A percentile compares a stretch with the other conserved stretches of the same genome.
phyloP scores from a whole-genome alignment of 371 early-diverging fungal genomes.

The Actinomucor elegans region DNA sequence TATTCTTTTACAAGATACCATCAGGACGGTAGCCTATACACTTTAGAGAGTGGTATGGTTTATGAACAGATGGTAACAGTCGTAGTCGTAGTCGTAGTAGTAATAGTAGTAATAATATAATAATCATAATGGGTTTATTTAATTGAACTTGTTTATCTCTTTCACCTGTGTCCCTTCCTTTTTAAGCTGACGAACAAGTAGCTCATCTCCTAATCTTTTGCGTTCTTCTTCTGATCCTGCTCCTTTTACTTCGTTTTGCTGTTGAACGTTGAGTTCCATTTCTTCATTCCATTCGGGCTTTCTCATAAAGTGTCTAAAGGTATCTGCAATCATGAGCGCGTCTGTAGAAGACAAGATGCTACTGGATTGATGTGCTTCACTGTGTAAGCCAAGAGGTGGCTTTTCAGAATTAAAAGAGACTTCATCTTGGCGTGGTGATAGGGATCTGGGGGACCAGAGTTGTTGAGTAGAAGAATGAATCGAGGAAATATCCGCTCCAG shows the following conservation, averaged over 20 bases:
- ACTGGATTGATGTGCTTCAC: conserved; percentile 38
- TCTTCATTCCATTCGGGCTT: conserved; percentile 54
- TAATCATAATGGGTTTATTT: too few relatives aligned
- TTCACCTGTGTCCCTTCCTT: conserved; percentile 2
- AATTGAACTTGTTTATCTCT: background rate
- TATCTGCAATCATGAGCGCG: conserved; percentile 53
- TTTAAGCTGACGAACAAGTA: background rate
- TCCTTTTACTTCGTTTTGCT: conserved; percentile 6
- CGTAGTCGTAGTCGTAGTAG: too few relatives aligned
- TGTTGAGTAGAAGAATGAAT: conserved; percentile 27
- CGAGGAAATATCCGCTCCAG: conserved; percentile 11
- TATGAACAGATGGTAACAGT: too few relatives aligned
- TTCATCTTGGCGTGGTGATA: conserved; percentile 16
- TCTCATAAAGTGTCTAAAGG: conserved; percentile 51
- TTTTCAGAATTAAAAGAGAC: conserved; percentile 3
- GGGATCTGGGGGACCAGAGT: conserved; percentile 11
- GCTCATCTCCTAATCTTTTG: background rate
- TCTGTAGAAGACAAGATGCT: conserved; percentile 49
- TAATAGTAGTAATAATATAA: too few relatives aligned
- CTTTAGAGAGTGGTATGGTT: too few relatives aligned
- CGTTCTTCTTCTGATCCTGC: conserved; percentile 1
- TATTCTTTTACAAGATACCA: too few relatives aligned
- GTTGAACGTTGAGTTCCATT: conserved; percentile 26
- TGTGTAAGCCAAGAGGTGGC: conserved; percentile 5
- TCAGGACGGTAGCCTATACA: too few relatives aligned